Evolutionary conservation across 148 eudicot species (phyloP), one percentile per base, ranked within the genome.

Genomic region (Fallopia convolvulus): DNA sequence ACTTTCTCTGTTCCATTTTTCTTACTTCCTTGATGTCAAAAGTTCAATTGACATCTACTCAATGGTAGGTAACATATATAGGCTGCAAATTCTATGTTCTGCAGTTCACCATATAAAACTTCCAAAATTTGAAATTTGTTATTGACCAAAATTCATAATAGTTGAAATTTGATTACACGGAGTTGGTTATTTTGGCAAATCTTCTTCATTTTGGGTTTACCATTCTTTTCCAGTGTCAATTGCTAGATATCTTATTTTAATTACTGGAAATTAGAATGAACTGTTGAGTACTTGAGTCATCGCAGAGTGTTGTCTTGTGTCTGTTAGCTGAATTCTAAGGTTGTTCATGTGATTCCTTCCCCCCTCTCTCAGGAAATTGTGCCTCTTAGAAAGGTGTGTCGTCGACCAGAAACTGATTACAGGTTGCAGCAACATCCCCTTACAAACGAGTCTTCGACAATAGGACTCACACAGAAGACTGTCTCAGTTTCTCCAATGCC

Each of bases 381-480:
- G 82, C 93, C 92, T 0, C 84, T 93, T 56, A 86, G 88, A 76
- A 93, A 93, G 87, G 82, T 93, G 6, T 93, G 98, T 44, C 92
- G 98, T 44, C 79, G 98, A 73, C 98, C 98, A 58, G 98, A 93
- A 82, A 93, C 98, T 58, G 93, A 93, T 83, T 83, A 91, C 79
- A 85, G 98, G 80, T 74, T 93, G 80, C 97, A 88, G 77, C 89
- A 79, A 78, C 93, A 87, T 72, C 89, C 89, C 77, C 72, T 46
- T 36, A 66, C 72, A 20, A 66, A 36, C 72, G 72, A 66, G 72
- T 44, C 81, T 55, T 75, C 88, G 60, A 79, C 77, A 17, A 49
- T 84, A 39, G 80, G 47, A 44, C 47, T 74, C 48, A 83, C 77
- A 52, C 81, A 84, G 40, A 90, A 84, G 78, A 81, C 72, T 48